These are phyloP conservation scores for Tetrastigma voinierianum DNA, from an alignment of 164 flowering plant species.

Conservation along the genomic window DNA sequence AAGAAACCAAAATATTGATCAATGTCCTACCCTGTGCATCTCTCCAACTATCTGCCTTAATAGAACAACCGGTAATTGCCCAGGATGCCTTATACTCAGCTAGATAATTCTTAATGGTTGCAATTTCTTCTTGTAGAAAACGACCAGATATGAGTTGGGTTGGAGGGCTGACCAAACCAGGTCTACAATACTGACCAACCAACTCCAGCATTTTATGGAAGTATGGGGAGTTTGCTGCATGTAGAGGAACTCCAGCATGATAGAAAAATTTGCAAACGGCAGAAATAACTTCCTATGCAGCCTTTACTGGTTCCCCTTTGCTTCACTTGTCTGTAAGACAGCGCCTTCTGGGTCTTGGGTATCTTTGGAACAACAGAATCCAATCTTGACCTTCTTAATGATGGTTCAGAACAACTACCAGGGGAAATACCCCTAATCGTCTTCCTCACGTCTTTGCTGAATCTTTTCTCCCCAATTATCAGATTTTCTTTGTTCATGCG, in stretches of 20 bases:
- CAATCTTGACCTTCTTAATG: constrained; percentile 24
- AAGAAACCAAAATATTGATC: constrained; percentile 65
- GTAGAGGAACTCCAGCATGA: constrained; percentile 39
- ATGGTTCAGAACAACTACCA: constrained; percentile 16
- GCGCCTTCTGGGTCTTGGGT: constrained; percentile 10
- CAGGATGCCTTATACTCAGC: constrained; percentile 57
- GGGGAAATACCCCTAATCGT: constrained; percentile 15
- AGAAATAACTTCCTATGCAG: constrained; percentile 26
- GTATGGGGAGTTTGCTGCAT: constrained; percentile 58
- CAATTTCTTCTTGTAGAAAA: constrained; percentile 63
- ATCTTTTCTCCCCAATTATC: constrained; percentile 13
- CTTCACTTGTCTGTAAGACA: constrained; percentile 14
- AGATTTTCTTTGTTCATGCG: constrained; percentile 16
- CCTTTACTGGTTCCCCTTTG: constrained; percentile 10
- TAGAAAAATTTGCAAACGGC: constrained; percentile 31
- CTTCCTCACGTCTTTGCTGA: constrained; percentile 16
- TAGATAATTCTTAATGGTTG: constrained; percentile 43
- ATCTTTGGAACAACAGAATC: constrained; percentile 19
- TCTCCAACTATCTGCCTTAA: constrained; percentile 81
- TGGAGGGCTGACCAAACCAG: constrained; percentile 50
- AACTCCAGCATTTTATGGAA: constrained; percentile 77
- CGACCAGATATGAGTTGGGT: constrained; percentile 51
- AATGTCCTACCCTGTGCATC: constrained; percentile 53
- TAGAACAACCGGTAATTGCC: constrained; percentile 67
- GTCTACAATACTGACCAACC: constrained; percentile 72